Conservation (phyloP, 306 rosid species). For the Biancaea sappan region DNA sequence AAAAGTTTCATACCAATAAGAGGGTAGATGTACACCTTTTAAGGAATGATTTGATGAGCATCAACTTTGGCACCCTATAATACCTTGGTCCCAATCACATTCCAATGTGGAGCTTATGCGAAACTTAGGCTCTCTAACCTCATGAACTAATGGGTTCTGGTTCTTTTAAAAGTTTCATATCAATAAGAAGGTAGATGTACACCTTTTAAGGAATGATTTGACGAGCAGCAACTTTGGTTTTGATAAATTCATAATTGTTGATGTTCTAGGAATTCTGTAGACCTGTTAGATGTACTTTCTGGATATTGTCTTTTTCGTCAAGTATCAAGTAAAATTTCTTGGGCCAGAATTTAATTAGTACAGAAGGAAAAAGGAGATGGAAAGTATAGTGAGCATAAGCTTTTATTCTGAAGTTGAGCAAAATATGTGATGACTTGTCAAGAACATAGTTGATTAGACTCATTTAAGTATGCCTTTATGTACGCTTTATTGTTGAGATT, state of each 20-base stretch:
- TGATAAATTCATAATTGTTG: constrained; percentile 1
- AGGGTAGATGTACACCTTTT: background rate
- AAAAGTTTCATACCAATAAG: too few relatives aligned
- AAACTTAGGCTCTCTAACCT: too few relatives aligned
- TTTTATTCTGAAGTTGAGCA: constrained; percentile 21
- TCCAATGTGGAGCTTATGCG: too few relatives aligned
- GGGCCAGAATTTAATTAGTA: constrained; percentile 5
- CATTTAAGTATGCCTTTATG: background rate
- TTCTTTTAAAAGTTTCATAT: too few relatives aligned
- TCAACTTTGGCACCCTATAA: too few relatives aligned
- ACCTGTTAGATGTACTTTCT: constrained; percentile 16
- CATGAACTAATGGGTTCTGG: too few relatives aligned
- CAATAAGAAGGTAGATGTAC: background rate
- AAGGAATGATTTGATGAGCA: background rate
- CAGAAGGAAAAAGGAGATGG: background rate
- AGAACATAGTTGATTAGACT: background rate
- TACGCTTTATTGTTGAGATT: background rate
- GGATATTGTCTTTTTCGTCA: constrained; percentile 25
- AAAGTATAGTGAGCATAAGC: constrained; percentile 1
- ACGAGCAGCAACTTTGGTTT: constrained; percentile 4
- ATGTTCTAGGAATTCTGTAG: constrained; percentile 1
- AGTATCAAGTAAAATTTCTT: constrained; percentile 7
- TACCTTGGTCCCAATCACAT: too few relatives aligned
- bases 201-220: background rate
- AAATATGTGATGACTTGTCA: constrained; percentile 25